These are phyloP conservation scores for Beta macrorhiza DNA, from an alignment of 179 eudicot species.

Conservation along the genomic window DNA sequence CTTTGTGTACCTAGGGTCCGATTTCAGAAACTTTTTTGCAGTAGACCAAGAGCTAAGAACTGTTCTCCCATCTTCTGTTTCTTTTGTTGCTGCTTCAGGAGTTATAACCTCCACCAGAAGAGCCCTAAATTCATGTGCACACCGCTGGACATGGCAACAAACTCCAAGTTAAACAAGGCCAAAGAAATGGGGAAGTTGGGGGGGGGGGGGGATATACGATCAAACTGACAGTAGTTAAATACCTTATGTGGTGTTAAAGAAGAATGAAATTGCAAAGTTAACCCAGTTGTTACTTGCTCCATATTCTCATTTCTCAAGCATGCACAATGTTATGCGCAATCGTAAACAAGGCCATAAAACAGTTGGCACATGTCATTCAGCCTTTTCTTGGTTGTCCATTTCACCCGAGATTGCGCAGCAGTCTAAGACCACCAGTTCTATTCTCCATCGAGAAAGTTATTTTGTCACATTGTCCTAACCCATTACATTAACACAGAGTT, in stretches of 20 bases:
- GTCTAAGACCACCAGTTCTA: too few relatives aligned
- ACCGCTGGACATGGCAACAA: conserved; percentile 50
- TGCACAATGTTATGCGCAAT: not conserved
- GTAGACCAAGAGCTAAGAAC: conserved; percentile 86
- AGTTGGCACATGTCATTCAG: not conserved
- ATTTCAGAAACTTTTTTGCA: conserved; percentile 69
- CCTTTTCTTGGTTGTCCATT: not conserved
- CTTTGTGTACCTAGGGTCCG: conserved; percentile 66
- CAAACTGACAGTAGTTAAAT: not conserved
- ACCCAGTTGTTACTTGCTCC: too few relatives aligned
- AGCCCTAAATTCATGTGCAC: conserved; percentile 56
- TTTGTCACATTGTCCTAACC: too few relatives aligned
- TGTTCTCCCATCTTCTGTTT: conserved; percentile 79
- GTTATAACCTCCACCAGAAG: conserved; percentile 70
- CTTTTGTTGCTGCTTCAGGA: conserved; percentile 53
- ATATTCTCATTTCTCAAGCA: not conserved
- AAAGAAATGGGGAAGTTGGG: not conserved
- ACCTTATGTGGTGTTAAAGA: too few relatives aligned
- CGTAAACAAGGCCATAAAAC: not conserved
- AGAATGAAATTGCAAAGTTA: too few relatives aligned
- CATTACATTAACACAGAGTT: too few relatives aligned
- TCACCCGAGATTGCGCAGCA: not conserved
- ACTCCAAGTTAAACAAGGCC: conserved; percentile 15
- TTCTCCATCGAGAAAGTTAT: too few relatives aligned
- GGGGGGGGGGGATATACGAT: not conserved